Percentiles rank a stretch among this genome's conserved stretches.
Conservation (phyloP, 2,329 filamentous ascomycete species). For the Xylariomycetidae sp. region DNA sequence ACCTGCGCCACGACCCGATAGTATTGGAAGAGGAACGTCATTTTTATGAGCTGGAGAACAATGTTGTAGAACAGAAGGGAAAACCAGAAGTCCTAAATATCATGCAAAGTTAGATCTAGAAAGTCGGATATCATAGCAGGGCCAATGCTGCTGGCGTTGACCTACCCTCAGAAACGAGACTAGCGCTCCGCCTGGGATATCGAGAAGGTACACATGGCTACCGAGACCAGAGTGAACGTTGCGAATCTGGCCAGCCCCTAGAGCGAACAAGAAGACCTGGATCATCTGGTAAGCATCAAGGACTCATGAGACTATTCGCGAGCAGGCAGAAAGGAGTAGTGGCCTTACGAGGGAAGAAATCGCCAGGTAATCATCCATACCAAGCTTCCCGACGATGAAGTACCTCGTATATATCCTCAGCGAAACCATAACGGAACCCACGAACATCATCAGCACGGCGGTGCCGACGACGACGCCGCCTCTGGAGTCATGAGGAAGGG, state of each 20-base stretch:
- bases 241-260: background rate
- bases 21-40: constrained; percentile 6
- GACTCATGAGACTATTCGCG: background rate
- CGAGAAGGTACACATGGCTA: constrained; percentile 1
- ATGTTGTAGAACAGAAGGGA: constrained; percentile 5
- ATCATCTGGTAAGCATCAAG: background rate
- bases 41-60: constrained; percentile 2
- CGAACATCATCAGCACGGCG: background rate
- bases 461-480: constrained; percentile 1
- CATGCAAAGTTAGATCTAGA: background rate
- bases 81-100: constrained; percentile 2
- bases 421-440: background rate
- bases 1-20: constrained; percentile 5
- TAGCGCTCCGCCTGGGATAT: constrained; percentile 1
- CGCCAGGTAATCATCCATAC: constrained; percentile 4
- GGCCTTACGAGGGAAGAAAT: constrained; percentile 2
- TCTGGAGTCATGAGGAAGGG: constrained; percentile 1
- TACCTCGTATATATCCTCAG: constrained; percentile 4
- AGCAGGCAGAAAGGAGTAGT: background rate
- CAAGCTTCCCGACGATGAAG: constrained; percentile 1
- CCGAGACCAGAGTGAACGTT: constrained; percentile 3
- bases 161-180: constrained; percentile 1
- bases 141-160: background rate
- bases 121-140: background rate
- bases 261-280: constrained; percentile 1